Percentiles rank a stretch among this genome's conserved stretches.
These are phyloP conservation scores for Teratosphaeriaceae sp. DNA, from an alignment of 2,329 filamentous ascomycete species.

Conservation along the genomic window DNA sequence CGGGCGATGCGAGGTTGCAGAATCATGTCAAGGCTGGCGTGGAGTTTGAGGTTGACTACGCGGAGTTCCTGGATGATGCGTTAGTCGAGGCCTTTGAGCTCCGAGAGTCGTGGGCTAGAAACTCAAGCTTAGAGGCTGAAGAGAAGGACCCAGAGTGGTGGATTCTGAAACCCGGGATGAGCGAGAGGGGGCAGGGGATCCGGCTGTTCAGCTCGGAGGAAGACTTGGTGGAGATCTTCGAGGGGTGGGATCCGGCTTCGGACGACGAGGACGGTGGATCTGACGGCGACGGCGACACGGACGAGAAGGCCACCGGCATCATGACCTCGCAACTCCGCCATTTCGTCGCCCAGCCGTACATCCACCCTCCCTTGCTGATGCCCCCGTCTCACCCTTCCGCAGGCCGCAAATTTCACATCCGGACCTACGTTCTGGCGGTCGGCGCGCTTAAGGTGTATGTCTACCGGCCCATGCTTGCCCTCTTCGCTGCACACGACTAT, in stretches of 20 bases:
- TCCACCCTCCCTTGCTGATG: conserved; percentile 77
- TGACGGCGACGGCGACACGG: conserved; percentile 19
- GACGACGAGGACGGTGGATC: conserved; percentile 59
- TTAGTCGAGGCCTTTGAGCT: conserved; percentile 80
- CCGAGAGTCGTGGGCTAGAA: conserved; percentile 66
- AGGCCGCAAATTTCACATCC: conserved; percentile 85
- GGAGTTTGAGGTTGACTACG: conserved; percentile 91
- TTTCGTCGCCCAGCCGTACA: conserved; percentile 93
- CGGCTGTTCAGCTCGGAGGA: conserved; percentile 78
- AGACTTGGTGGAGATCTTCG: conserved; percentile 80
- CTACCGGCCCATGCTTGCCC: conserved; percentile 83
- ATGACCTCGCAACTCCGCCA: conserved; percentile 88
- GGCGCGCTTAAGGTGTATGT: conserved; percentile 78
- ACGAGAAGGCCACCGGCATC: conserved; percentile 51
- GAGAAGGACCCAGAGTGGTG: conserved; percentile 77
- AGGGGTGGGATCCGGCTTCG: conserved; percentile 76
- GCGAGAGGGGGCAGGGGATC: conserved; percentile 90
- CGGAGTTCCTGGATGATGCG: conserved; percentile 92
- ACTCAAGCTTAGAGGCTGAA: conserved; percentile 41
- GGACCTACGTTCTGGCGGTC: conserved; percentile 79
- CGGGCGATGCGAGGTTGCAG: conserved; percentile 59
- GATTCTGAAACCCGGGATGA: conserved; percentile 98
- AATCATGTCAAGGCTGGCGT: conserved; percentile 70
- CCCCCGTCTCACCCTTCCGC: conserved; percentile 39
- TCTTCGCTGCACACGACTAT: conserved; percentile 78